phyloP scores from a whole-genome alignment of 192 early-diverging fungal species.

The Funneliformis geosporum region DNA sequence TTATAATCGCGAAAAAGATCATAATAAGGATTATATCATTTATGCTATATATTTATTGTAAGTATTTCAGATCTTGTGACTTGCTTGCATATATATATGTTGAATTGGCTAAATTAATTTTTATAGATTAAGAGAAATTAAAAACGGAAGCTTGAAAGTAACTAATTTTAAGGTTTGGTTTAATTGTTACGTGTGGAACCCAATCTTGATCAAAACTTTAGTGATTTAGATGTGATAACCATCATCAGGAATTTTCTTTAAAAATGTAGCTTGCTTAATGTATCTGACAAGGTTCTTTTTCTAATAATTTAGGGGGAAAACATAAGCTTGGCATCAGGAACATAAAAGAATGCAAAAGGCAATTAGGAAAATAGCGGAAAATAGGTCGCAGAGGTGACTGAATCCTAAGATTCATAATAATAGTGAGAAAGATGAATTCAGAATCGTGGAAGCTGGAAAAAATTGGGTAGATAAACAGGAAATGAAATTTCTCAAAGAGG shows the following conservation, averaged over 20 bases:
- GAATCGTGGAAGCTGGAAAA: neutral
- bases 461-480: neutral
- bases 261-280: no score
- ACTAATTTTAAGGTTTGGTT: no score
- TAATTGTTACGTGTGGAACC: no score
- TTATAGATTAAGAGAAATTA: neutral
- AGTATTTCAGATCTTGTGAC: conserved; percentile 9
- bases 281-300: no score
- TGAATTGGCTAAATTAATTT: neutral
- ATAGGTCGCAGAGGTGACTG: no score
- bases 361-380: no score
- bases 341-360: neutral
- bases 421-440: conserved; percentile 2
- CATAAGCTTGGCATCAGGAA: conserved; percentile 13
- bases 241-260: no score
- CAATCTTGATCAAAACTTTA: no score
- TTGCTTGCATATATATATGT: conserved; percentile 11
- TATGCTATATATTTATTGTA: conserved; percentile 33
- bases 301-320: conserved; percentile 5
- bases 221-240: no score
- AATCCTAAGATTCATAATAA: conserved; percentile 14
- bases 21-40: conserved; percentile 30
- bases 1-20: conserved; percentile 28
- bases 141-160: neutral
- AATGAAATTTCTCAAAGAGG: conserved; percentile 4